Evolutionary conservation across 176 grass and related monocot genomes (phyloP).

Genomic region (Canna indica): DNA sequence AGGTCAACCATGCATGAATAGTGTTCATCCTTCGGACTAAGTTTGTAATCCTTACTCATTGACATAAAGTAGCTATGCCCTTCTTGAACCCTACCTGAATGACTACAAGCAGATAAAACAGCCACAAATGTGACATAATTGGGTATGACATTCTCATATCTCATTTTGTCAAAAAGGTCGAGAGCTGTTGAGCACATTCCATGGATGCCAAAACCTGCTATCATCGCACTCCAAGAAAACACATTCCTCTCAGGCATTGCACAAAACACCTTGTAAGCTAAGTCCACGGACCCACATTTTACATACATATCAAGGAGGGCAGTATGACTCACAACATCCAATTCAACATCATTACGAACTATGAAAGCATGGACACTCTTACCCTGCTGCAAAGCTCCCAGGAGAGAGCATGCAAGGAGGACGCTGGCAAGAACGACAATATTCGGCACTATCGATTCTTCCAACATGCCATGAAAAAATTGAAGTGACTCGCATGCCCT

Average conservation of each 20-base stretch:
- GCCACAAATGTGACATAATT: conserved; percentile 19
- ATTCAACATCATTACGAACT: too few species aligned
- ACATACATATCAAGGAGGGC: too few species aligned
- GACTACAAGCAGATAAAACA: conserved; percentile 18
- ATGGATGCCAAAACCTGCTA: conserved; percentile 13
- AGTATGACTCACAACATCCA: too few species aligned
- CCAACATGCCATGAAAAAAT: conserved; percentile 6
- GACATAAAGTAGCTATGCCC: conserved; percentile 8
- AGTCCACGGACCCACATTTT: too few species aligned
- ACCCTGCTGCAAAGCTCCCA: too few species aligned
- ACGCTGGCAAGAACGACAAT: conserved; percentile 7
- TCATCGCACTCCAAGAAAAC: conserved; percentile 25
- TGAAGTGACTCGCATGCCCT: too few species aligned
- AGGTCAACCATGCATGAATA: conserved; percentile 23
- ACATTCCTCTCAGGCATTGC: too few species aligned
- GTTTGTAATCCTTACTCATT: conserved; percentile 12
- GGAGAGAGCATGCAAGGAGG: too few species aligned
- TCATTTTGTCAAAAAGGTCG: conserved; percentile 13
- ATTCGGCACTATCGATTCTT: neutral
- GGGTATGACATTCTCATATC: neutral
- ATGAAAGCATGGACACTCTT: too few species aligned
- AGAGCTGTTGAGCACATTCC: conserved; percentile 14
- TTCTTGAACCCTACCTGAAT: conserved; percentile 20
- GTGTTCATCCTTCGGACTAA: conserved; percentile 14
- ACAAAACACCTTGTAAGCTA: too few species aligned